Evolutionary conservation across 2,329 filamentous ascomycete genomes (phyloP).

Genomic region (Clonostachys rhizophaga): DNA sequence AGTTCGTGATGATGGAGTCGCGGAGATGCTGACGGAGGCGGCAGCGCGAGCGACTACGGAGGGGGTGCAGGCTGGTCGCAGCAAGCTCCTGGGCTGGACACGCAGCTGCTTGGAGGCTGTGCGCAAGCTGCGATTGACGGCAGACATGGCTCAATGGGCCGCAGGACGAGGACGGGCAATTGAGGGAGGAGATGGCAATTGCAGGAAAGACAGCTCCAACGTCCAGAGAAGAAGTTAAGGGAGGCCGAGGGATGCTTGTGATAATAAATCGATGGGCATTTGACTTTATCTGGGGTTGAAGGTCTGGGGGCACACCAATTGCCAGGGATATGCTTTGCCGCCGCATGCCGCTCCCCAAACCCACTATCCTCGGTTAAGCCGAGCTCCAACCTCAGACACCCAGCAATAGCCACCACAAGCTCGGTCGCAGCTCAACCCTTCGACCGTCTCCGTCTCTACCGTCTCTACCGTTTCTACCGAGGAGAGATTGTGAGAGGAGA

Average conservation of each 20-base stretch:
- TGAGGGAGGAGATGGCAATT: neutral
- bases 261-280: no score
- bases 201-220: neutral
- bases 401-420: no score
- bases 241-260: no score
- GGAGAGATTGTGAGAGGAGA: no score
- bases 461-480: no score
- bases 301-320: no score
- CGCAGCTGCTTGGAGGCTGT: constrained; percentile 50
- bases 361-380: constrained; percentile 2
- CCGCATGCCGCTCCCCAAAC: constrained; percentile 4
- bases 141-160: constrained; percentile 37
- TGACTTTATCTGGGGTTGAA: no score
- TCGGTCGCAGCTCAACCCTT: no score
- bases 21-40: constrained; percentile 19
- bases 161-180: constrained; percentile 4
- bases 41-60: constrained; percentile 24
- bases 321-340: constrained; percentile 6
- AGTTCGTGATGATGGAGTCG: constrained; percentile 21
- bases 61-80: constrained; percentile 22
- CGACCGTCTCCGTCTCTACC: no score
- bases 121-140: constrained; percentile 48
- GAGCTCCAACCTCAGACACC: neutral
- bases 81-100: constrained; percentile 30
- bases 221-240: no score